Base-by-base conservation (phyloP, 2,329 filamentous ascomycete genomes). In the Fusarium sterilihyphosum region DNA sequence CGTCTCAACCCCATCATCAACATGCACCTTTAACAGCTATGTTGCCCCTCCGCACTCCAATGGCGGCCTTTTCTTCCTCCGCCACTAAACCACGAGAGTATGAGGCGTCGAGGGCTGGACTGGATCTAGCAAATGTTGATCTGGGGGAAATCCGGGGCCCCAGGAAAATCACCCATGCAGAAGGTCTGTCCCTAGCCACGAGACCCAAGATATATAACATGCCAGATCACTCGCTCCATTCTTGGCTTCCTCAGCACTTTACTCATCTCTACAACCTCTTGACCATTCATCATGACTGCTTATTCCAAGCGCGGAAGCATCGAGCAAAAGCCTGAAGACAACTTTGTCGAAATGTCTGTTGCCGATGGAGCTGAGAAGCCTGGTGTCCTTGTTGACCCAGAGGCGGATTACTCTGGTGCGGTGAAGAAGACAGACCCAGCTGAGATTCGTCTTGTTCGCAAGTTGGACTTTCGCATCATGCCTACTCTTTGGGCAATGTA, bases 401-500 rank as follows among this genome's bases (percentile, higher is more conserved):
- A 74, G 22, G 79, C 77, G 1, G 81, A 83, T 46, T 82, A 82
- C 66, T 82, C 79, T 12, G 81, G 82, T 8, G 82, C 82, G 1
- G 74, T 79, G 8, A 78, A 74, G 56, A 84, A 84, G 71, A 79
- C 78, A 5, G 77, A 77, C 53, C 73, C 78, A 14, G 77, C 73
- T 35, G 82, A 83, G 72, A 83, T 83, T 61, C 77, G 77, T 2
- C 81, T 84, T 16, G 82, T 84, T 18, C 75, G 80, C 52, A 84
- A 83, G 70, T 70, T 83, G 7, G 82, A 84, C 59, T 77, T 70
- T 47, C 74, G 82, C 46, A 83, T 84, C 74, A 82, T 84, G 76
- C 84, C 85, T 5, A 77, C 70, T 26, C 67, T 73, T 6, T 78
- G 77, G 73, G 73, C 80, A 12, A 84, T 86, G 78, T 86, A 85